phyloP scores from a whole-genome alignment of 768 basidiomycete species.

The Chalciporus chontae region DNA sequence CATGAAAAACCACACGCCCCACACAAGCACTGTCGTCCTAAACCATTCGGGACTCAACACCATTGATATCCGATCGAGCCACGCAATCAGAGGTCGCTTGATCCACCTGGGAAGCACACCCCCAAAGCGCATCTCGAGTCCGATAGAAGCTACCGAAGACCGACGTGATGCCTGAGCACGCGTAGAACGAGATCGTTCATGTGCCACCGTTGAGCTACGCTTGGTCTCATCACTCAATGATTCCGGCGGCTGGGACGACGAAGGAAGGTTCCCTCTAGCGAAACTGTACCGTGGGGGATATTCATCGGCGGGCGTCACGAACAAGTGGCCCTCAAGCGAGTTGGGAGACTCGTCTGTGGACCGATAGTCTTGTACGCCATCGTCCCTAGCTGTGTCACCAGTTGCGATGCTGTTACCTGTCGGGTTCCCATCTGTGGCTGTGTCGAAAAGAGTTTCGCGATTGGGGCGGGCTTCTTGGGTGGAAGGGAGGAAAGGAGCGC shows the following conservation, averaged over 20 bases:
- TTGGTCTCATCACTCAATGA: slow-evolving; percentile 16
- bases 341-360: slow-evolving; percentile 30
- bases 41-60: slow-evolving; percentile 76
- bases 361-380: slow-evolving; percentile 24
- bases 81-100: slow-evolving; percentile 58
- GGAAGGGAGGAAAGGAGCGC: slow-evolving; percentile 27
- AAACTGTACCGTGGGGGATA: slow-evolving; percentile 21
- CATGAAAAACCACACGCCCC: slow-evolving; percentile 75
- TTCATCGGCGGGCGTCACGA: slow-evolving; percentile 25
- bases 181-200: slow-evolving; percentile 1
- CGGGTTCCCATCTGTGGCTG: slow-evolving; percentile 26
- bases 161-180: slow-evolving; percentile 19
- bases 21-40: slow-evolving; percentile 73
- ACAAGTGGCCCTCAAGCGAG: slow-evolving; percentile 24
- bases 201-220: background rate
- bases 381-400: slow-evolving; percentile 14
- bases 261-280: slow-evolving; percentile 31
- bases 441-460: slow-evolving; percentile 8
- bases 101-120: slow-evolving; percentile 51
- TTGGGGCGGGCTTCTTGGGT: slow-evolving; percentile 11
- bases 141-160: slow-evolving; percentile 41
- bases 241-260: slow-evolving; percentile 13
- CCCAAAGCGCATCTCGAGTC: slow-evolving; percentile 38
- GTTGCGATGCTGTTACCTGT: background rate
- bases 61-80: slow-evolving; percentile 64